Evolutionary conservation across 352 stramenopile species (phyloP).

Genomic region (Globisporangium canariense): DNA sequence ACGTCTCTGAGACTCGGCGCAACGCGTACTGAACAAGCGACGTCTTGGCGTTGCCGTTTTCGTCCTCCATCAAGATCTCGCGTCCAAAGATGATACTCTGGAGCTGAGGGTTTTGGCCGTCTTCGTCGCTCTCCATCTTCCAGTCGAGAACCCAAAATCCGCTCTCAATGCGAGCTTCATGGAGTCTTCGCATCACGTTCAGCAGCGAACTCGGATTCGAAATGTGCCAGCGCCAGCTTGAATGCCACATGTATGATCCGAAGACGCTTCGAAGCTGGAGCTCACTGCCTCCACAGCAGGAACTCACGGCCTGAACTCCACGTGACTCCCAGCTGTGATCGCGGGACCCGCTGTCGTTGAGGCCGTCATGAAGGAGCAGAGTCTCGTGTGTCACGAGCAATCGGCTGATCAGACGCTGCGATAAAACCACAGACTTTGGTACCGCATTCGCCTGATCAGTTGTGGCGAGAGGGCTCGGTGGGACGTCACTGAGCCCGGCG

Average conservation of each 20-base stretch:
- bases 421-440: conserved; percentile 38
- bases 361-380: conserved; percentile 42
- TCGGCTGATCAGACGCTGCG: conserved; percentile 78
- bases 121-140: conserved; percentile 61
- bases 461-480: conserved; percentile 11
- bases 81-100: conserved; percentile 78
- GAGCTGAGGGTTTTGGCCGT: conserved; percentile 42
- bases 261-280: conserved; percentile 74
- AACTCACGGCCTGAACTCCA: conserved; percentile 27
- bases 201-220: conserved; percentile 45
- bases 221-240: conserved; percentile 82
- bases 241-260: conserved; percentile 86
- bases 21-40: conserved; percentile 81
- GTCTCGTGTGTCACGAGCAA: conserved; percentile 77
- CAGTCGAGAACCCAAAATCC: conserved; percentile 86
- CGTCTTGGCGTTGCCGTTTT: conserved; percentile 68
- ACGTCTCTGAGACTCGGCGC: conserved; percentile 64
- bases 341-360: conserved; percentile 7
- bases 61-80: conserved; percentile 82
- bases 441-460: conserved; percentile 1
- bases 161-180: conserved; percentile 63
- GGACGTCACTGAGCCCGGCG: conserved; percentile 44
- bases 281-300: conserved; percentile 78
- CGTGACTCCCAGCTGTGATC: conserved; percentile 15
- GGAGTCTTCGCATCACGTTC: conserved; percentile 66